Evolutionary conservation across 768 basidiomycete species (phyloP).

Genomic region (Peribolospora baueri): DNA sequence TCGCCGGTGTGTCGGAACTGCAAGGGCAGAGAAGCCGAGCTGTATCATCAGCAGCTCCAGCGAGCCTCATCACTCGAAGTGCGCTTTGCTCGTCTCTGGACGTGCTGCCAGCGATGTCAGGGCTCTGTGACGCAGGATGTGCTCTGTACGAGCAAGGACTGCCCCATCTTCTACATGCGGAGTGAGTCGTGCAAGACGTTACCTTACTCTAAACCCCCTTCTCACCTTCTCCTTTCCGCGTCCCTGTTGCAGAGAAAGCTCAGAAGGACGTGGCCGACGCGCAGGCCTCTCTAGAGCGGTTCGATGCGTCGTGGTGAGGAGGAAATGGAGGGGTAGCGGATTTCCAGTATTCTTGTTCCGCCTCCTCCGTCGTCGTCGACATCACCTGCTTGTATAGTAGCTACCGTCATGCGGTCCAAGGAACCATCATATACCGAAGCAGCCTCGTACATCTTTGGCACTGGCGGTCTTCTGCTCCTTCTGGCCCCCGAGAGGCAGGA

Average conservation of each 20-base stretch:
- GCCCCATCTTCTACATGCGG: conserved; percentile 95
- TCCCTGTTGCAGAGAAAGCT: conserved; percentile 35
- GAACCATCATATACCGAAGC: too few species aligned
- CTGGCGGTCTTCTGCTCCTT: too few species aligned
- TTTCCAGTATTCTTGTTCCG: too few species aligned
- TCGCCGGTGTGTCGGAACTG: conserved; percentile 92
- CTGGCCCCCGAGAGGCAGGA: too few species aligned
- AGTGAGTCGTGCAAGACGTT: conserved; percentile 15
- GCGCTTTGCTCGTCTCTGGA: conserved; percentile 85
- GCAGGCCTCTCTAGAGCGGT: conserved; percentile 51
- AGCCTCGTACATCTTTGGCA: too few species aligned
- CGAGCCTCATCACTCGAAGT: conserved; percentile 59
- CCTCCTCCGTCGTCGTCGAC: too few species aligned
- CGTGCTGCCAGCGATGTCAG: conserved; percentile 95
- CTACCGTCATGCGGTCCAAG: too few species aligned
- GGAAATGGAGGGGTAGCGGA: background rate
- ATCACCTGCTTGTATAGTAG: too few species aligned
- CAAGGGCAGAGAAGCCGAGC: conserved; percentile 52
- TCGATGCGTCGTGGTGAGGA: conserved; percentile 26
- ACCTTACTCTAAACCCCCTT: too few species aligned
- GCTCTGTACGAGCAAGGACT: conserved; percentile 85
- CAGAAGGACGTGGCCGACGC: conserved; percentile 93
- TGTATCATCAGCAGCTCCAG: conserved; percentile 55
- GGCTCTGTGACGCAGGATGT: conserved; percentile 90
- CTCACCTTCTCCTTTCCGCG: too few species aligned